Conservation (phyloP, 441 rosid genomes). For the Macaranga tanarius region DNA sequence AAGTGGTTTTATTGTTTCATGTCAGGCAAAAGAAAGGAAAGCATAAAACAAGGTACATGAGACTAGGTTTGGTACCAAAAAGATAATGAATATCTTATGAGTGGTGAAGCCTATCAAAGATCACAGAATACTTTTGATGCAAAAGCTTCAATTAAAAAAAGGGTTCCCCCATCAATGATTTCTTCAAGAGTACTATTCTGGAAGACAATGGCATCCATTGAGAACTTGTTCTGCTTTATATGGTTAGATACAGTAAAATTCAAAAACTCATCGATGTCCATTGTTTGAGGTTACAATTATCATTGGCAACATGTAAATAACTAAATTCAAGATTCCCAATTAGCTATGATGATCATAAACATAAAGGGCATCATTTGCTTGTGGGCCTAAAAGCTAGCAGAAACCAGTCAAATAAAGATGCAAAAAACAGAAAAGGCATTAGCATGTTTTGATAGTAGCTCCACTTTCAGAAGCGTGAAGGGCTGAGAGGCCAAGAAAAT, state of each 20-base stretch:
- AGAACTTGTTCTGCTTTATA: conserved; percentile 18
- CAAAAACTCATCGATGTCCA: conserved; percentile 6
- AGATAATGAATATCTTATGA: conserved; percentile 12
- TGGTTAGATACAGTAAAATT: neutral
- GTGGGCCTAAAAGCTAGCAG: conserved; percentile 26
- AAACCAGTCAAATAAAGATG: conserved; percentile 25
- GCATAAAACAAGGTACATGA: neutral
- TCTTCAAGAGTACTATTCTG: neutral
- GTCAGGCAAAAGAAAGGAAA: conserved; percentile 1
- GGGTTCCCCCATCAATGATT: too few species aligned
- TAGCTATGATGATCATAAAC: neutral
- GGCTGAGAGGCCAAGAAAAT: conserved; percentile 16
- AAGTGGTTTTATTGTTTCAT: conserved; percentile 3
- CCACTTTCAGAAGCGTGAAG: conserved; percentile 24
- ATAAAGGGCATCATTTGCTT: conserved; percentile 13
- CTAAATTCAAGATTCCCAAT: conserved; percentile 15
- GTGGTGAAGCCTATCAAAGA: conserved; percentile 12
- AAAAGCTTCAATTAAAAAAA: neutral
- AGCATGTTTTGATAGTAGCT: conserved; percentile 11
- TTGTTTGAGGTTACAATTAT: conserved; percentile 21
- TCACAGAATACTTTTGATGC: neutral
- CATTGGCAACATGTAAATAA: neutral
- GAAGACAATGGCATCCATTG: conserved; percentile 5
- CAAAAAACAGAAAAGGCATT: conserved; percentile 13
- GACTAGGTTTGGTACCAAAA: neutral